Conservation (phyloP, 108 stramenopile genomes). For the Cyclotella baltica region DNA sequence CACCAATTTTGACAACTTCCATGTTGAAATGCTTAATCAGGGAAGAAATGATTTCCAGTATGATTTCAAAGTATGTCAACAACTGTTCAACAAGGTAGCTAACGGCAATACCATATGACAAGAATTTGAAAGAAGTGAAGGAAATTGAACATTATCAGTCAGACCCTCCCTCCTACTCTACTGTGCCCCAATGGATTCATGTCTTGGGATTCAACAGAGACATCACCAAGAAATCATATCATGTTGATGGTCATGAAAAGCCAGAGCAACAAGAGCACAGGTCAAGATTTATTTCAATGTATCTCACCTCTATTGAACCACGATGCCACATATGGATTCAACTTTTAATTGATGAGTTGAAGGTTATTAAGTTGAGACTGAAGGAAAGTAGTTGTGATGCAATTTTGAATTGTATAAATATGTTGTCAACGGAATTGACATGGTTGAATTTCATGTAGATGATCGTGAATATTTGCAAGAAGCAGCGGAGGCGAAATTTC, state of each 20-base stretch:
- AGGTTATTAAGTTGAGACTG: background rate
- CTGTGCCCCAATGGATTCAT: background rate
- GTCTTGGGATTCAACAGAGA: background rate
- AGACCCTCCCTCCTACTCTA: background rate
- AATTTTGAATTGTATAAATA: background rate
- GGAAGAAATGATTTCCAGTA: background rate
- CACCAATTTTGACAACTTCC: background rate
- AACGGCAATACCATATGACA: too few relatives aligned
- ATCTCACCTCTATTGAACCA: background rate
- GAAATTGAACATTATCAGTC: background rate
- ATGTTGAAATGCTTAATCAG: background rate
- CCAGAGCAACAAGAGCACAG: background rate
- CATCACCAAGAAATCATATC: background rate
- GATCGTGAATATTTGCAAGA: background rate
- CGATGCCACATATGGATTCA: background rate
- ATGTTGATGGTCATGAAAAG: background rate
- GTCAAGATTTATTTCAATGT: background rate
- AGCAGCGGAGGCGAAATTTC: background rate
- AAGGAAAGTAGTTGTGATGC: background rate
- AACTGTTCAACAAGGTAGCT: background rate
- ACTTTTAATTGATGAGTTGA: background rate
- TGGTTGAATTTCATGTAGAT: conserved; percentile 14
- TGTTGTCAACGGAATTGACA: background rate
- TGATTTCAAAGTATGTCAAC: background rate
- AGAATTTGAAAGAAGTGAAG: background rate